These are phyloP conservation scores for Blastosporella zonata DNA, from an alignment of 1,284 basidiomycete genomes.

Conservation along the genomic window DNA sequence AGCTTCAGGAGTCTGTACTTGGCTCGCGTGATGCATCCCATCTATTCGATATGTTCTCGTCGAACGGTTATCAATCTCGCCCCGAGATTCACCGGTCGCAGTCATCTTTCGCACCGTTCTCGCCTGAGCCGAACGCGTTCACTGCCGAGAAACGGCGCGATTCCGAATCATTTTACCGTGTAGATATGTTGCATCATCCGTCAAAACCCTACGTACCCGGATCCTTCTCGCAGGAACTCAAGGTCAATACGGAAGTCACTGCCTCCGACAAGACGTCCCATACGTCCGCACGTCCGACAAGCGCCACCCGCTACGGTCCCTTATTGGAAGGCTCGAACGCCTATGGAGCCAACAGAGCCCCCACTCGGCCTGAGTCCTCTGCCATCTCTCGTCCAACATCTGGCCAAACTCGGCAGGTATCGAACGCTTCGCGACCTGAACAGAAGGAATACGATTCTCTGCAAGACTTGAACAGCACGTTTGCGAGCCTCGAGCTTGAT, in stretches of 20 bases:
- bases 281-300: constrained; percentile 41
- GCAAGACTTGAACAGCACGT: constrained; percentile 45
- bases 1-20: constrained; percentile 17
- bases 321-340: constrained; percentile 36
- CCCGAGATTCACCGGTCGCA: constrained; percentile 32
- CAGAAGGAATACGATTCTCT: constrained; percentile 48
- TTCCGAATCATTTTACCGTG: constrained; percentile 30
- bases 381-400: constrained; percentile 47
- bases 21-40: constrained; percentile 13
- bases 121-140: constrained; percentile 52
- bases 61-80: constrained; percentile 24
- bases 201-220: constrained; percentile 11
- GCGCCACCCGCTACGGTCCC: constrained; percentile 41
- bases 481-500: constrained; percentile 44
- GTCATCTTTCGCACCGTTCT: constrained; percentile 57
- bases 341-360: constrained; percentile 35
- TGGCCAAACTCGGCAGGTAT: constrained; percentile 32
- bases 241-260: constrained; percentile 19
- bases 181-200: constrained; percentile 10
- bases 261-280: constrained; percentile 40
- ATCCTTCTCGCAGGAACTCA: constrained; percentile 16
- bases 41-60: constrained; percentile 19
- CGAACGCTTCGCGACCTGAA: constrained; percentile 20
- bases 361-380: constrained; percentile 43
- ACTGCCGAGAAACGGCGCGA: constrained; percentile 33